A percentile compares a stretch with the other conserved stretches of the same genome.
phyloP scores from a whole-genome alignment of 352 stramenopile genomes.

The Globisporangium echinulatum region DNA sequence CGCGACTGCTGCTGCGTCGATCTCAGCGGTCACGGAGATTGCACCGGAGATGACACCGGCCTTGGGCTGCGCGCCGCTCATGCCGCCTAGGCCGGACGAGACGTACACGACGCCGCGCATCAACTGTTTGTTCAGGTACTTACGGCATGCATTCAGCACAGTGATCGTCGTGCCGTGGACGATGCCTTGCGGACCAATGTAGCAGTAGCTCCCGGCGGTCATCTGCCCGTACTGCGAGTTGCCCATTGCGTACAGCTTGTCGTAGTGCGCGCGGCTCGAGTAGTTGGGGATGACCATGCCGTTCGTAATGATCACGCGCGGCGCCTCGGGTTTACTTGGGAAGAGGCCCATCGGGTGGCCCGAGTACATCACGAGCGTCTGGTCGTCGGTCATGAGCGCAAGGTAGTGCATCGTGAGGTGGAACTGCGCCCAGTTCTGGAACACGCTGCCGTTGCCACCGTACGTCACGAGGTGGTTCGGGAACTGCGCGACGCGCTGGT shows the following conservation, averaged over 20 bases:
- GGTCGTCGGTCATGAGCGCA: conserved; percentile 80
- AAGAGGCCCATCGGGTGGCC: conserved; percentile 86
- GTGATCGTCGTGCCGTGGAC: conserved; percentile 90
- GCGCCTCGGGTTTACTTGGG: conserved; percentile 60
- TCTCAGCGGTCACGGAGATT: conserved; percentile 84
- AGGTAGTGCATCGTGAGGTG: conserved; percentile 85
- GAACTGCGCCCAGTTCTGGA: conserved; percentile 89
- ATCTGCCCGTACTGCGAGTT: conserved; percentile 88
- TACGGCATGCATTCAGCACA: conserved; percentile 84
- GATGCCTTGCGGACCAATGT: conserved; percentile 88
- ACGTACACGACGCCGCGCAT: conserved; percentile 81
- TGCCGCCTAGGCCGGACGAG: conserved; percentile 79
- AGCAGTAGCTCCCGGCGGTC: conserved; percentile 89
- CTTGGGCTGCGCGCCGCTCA: conserved; percentile 84
- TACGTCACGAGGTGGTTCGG: conserved; percentile 86
- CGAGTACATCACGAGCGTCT: conserved; percentile 89
- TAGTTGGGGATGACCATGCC: conserved; percentile 90
- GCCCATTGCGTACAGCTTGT: conserved; percentile 85
- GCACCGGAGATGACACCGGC: conserved; percentile 77
- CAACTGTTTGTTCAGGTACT: conserved; percentile 72
- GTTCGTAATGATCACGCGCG: conserved; percentile 85
- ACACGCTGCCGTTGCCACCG: conserved; percentile 85
- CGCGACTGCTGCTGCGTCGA: conserved; percentile 69
- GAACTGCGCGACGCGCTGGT: conserved; percentile 82
- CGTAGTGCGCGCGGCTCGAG: conserved; percentile 78